Percentiles rank a stretch among this genome's conserved stretches.
These are phyloP conservation scores for Tricholoma flavovirens DNA, from an alignment of 768 basidiomycete genomes.

Conservation along the genomic window DNA sequence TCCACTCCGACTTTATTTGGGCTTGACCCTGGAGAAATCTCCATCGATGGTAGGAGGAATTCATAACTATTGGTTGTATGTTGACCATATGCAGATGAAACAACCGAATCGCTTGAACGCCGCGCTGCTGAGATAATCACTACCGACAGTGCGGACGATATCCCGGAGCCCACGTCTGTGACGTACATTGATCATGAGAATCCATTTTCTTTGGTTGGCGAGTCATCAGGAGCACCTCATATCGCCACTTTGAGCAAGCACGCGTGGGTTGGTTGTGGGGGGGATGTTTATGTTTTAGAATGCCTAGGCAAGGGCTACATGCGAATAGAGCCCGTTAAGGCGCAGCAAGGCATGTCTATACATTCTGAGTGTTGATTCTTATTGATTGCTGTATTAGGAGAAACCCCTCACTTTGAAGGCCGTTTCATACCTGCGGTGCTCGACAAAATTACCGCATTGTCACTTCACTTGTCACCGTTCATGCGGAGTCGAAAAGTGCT, in stretches of 20 bases:
- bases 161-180: constrained; percentile 56
- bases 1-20: constrained; percentile 84
- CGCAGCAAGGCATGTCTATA: constrained; percentile 26
- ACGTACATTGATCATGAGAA: constrained; percentile 75
- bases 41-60: constrained; percentile 48
- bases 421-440: constrained; percentile 49
- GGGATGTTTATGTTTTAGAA: constrained; percentile 66
- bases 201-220: constrained; percentile 54
- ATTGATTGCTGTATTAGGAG: constrained; percentile 6
- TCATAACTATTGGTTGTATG: neutral
- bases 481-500: constrained; percentile 47
- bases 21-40: constrained; percentile 62
- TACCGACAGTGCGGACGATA: constrained; percentile 22
- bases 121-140: constrained; percentile 25
- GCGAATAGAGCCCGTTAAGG: constrained; percentile 46
- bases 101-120: constrained; percentile 41
- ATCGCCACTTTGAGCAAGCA: constrained; percentile 47
- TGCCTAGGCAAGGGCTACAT: constrained; percentile 67
- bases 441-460: constrained; percentile 36
- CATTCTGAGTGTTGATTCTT: neutral
- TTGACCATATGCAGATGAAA: constrained; percentile 39
- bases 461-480: constrained; percentile 48
- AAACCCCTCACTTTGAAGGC: constrained; percentile 37
- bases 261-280: constrained; percentile 81
- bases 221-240: constrained; percentile 49